phyloP scores from a whole-genome alignment of 108 stramenopile species.

The Nitzschia palea region DNA sequence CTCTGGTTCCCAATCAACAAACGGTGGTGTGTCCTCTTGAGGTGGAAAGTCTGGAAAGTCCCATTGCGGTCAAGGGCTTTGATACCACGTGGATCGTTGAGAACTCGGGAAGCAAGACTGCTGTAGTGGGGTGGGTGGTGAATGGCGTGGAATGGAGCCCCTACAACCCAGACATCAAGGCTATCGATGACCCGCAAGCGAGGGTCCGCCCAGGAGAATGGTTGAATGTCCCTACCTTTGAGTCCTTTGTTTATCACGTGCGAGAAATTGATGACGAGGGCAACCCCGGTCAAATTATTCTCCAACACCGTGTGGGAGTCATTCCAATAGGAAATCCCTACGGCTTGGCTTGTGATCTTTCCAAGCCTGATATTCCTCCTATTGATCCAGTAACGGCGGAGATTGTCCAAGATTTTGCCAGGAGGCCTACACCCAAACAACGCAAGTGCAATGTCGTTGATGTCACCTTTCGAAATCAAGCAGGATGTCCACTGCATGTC shows the following conservation, averaged over 20 bases:
- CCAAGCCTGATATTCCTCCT: slow-evolving; percentile 34
- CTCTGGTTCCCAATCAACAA: slow-evolving; percentile 40
- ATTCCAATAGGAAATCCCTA: slow-evolving; percentile 41
- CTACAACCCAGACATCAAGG: slow-evolving; percentile 32
- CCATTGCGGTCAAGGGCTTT: slow-evolving; percentile 28
- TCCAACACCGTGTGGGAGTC: slow-evolving; percentile 50
- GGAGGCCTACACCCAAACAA: neutral
- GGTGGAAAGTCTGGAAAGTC: slow-evolving; percentile 28
- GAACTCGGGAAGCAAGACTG: slow-evolving; percentile 34
- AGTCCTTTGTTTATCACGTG: slow-evolving; percentile 46
- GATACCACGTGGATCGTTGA: slow-evolving; percentile 60
- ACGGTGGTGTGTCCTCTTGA: slow-evolving; percentile 42
- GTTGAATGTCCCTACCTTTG: slow-evolving; percentile 31
- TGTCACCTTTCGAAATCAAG: slow-evolving; percentile 47
- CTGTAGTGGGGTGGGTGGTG: slow-evolving; percentile 33
- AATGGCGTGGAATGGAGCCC: slow-evolving; percentile 46
- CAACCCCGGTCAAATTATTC: slow-evolving; percentile 25
- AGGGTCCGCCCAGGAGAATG: slow-evolving; percentile 39
- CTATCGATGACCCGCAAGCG: slow-evolving; percentile 39
- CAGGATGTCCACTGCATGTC: slow-evolving; percentile 43
- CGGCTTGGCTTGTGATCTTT: slow-evolving; percentile 6
- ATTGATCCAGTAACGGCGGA: slow-evolving; percentile 24
- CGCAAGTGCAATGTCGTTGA: slow-evolving; percentile 41
- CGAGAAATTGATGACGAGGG: slow-evolving; percentile 39
- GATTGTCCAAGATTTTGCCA: slow-evolving; percentile 8